These are phyloP conservation scores for Albatrellus ellisii DNA, from an alignment of 768 basidiomycete species.

Conservation along the genomic window DNA sequence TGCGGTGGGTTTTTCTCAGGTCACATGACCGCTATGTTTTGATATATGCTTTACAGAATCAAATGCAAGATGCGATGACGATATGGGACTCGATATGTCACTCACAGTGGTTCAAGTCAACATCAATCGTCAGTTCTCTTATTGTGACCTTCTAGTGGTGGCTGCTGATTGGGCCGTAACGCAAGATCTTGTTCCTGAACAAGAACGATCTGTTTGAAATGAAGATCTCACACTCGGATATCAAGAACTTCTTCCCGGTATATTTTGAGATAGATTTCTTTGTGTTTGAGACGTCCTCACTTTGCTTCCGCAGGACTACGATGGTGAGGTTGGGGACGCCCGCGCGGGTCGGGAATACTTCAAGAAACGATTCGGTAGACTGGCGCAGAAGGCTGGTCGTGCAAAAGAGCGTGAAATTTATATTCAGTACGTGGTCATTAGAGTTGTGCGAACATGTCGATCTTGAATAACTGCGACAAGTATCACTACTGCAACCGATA, in stretches of 20 bases:
- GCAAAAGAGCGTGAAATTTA: constrained; percentile 86
- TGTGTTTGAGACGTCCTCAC: not conserved
- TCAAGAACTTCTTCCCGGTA: constrained; percentile 84
- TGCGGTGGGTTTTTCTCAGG: constrained; percentile 40
- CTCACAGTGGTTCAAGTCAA: constrained; percentile 93
- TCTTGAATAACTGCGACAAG: constrained; percentile 24
- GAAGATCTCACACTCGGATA: constrained; percentile 72
- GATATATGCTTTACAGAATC: constrained; percentile 47
- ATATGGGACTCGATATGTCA: constrained; percentile 98
- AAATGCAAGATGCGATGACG: constrained; percentile 99
- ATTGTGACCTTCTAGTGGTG: not conserved
- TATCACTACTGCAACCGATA: constrained; percentile 85
- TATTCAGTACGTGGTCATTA: constrained; percentile 56
- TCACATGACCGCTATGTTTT: not conserved
- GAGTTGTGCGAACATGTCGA: constrained; percentile 8
- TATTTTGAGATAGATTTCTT: constrained; percentile 12
- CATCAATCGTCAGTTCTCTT: constrained; percentile 55
- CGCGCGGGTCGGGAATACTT: constrained; percentile 82
- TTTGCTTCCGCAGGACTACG: constrained; percentile 51
- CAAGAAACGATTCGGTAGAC: constrained; percentile 66
- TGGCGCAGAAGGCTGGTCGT: constrained; percentile 77
- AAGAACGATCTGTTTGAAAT: constrained; percentile 83
- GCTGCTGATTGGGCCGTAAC: not conserved
- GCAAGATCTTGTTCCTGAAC: constrained; percentile 2
- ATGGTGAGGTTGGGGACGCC: constrained; percentile 62